Conservation (phyloP, 257 asterid genomes). For the Solanum tacnaense region DNA sequence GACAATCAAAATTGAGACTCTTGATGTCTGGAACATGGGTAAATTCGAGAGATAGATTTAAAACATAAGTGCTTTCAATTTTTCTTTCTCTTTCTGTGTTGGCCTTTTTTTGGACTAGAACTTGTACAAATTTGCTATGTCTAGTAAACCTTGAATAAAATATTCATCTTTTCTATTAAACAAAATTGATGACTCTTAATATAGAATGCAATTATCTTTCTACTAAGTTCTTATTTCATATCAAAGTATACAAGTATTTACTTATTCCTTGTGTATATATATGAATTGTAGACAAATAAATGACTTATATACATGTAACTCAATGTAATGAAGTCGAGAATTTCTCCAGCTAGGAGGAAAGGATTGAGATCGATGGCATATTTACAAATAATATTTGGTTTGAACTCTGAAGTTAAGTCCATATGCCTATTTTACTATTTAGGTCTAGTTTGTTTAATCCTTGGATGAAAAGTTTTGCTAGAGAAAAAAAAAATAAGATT, state of each 20-base stretch:
- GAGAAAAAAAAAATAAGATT: not conserved
- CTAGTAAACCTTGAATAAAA: not conserved
- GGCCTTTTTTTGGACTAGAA: not conserved
- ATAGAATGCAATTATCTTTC: not conserved
- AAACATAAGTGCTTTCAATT: not conserved
- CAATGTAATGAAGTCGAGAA: not conserved
- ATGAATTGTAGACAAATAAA: not conserved
- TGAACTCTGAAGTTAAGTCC: not conserved
- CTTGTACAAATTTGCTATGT: not conserved
- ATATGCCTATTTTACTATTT: not conserved
- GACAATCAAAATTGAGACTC: not conserved
- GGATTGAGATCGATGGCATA: not conserved
- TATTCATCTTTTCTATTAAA: not conserved
- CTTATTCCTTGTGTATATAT: not conserved
- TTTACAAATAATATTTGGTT: not conserved
- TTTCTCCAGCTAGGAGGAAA: not conserved
- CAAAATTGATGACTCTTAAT: not conserved
- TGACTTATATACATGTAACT: not conserved
- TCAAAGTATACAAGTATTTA: not conserved
- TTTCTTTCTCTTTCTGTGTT: not conserved
- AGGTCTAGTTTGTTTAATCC: no score
- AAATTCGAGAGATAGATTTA: not conserved
- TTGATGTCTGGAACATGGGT: not conserved
- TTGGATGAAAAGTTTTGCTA: not conserved
- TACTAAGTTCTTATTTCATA: no score